Evolutionary conservation across 106 monocot species (phyloP).

Genomic region (Allium cepa): DNA sequence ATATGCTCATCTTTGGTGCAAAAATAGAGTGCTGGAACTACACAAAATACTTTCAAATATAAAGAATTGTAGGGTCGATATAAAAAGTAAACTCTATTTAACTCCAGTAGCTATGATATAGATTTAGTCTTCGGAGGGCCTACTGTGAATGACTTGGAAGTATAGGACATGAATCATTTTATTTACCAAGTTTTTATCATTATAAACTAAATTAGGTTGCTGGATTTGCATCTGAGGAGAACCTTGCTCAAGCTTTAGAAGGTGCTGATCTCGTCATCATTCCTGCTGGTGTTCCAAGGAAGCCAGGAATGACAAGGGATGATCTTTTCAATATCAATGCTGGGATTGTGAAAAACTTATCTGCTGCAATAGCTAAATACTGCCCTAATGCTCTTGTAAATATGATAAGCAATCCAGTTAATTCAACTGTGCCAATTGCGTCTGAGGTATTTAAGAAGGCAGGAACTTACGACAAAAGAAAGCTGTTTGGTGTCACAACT

Average conservation of each 20-base stretch:
- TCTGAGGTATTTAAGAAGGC: constrained; percentile 95
- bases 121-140: too few relatives aligned
- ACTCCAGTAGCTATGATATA: too few relatives aligned
- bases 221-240: constrained; percentile 48
- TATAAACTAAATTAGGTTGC: constrained; percentile 17
- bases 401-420: constrained; percentile 97
- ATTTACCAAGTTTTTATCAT: too few relatives aligned
- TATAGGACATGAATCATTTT: too few relatives aligned
- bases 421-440: constrained; percentile 93
- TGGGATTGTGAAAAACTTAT: constrained; percentile 56
- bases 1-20: too few relatives aligned
- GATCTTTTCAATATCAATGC: constrained; percentile 81
- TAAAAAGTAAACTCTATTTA: too few relatives aligned
- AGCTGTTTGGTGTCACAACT: constrained; percentile 85
- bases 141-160: too few relatives aligned
- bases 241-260: constrained; percentile 51
- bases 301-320: constrained; percentile 77
- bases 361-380: constrained; percentile 58
- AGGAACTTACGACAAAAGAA: constrained; percentile 80
- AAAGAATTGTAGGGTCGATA: too few relatives aligned
- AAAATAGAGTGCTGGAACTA: too few relatives aligned
- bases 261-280: constrained; percentile 57
- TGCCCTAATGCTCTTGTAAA: constrained; percentile 73
- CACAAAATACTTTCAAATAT: too few relatives aligned
- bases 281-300: constrained; percentile 67